These are phyloP conservation scores for Pueraria montana DNA, from an alignment of 306 rosid species.

Conservation along the genomic window DNA sequence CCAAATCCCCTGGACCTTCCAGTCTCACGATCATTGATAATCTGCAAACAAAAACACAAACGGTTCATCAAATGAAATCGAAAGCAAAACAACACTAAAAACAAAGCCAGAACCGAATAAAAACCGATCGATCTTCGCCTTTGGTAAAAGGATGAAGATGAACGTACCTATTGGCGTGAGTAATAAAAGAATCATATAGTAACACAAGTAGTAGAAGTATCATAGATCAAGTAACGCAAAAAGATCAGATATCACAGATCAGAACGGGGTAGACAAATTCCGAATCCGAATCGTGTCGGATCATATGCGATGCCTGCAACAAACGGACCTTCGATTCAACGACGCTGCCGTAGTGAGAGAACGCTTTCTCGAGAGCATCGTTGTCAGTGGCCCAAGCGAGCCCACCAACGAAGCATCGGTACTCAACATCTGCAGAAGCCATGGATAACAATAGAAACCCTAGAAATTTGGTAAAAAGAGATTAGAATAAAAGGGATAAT, in stretches of 20 bases:
- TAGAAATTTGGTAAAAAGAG: not conserved
- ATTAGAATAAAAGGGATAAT: too few relatives aligned
- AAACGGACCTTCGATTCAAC: slow-evolving; percentile 98
- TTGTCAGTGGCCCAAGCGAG: slow-evolving; percentile 96
- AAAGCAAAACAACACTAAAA: not conserved
- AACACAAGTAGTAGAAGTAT: slow-evolving; percentile 63
- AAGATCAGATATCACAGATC: slow-evolving; percentile 72
- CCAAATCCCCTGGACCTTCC: slow-evolving; percentile 94
- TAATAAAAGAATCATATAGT: slow-evolving; percentile 63
- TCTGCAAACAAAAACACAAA: not conserved
- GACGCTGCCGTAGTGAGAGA: slow-evolving; percentile 69
- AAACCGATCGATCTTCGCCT: too few relatives aligned
- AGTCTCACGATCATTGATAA: slow-evolving; percentile 79
- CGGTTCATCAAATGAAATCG: not conserved
- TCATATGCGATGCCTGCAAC: slow-evolving; percentile 72
- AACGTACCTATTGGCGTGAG: slow-evolving; percentile 88
- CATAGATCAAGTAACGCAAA: slow-evolving; percentile 78
- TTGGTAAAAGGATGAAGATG: slow-evolving; percentile 55
- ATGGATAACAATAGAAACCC: slow-evolving; percentile 35
- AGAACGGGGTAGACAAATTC: slow-evolving; percentile 55
- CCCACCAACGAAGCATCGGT: slow-evolving; percentile 94
- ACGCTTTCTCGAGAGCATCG: slow-evolving; percentile 68
- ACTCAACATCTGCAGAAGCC: slow-evolving; percentile 82
- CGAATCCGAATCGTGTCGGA: slow-evolving; percentile 72
- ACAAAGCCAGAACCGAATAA: not conserved